Evolutionary conservation across 495 filamentous ascomycete genomes (phyloP), one percentile per base, ranked within the genome.

Genomic region (Elasticomyces elasticus): DNA sequence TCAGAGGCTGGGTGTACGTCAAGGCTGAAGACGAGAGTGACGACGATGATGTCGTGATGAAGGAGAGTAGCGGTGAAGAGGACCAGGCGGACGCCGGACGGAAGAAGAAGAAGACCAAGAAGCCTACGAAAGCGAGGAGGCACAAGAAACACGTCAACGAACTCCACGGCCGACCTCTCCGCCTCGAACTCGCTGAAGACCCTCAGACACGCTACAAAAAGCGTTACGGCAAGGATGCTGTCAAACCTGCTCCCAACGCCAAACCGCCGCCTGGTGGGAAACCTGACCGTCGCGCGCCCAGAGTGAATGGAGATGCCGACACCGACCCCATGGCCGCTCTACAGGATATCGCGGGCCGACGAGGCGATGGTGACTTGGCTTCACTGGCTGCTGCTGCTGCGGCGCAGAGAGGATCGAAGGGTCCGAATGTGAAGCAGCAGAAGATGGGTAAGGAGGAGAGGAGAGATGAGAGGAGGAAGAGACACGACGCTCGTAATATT

Each of bases 161-260:
- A 49, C 74, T 94, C 24, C 71, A 83, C 42, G 86, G 91, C 17
- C 79, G 94, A 15, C 76, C 78, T 45, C 73, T 99, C 63, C 82
- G 87, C 59, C 85, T 90, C 72, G 92, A 99, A 66, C 86, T 89
- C 63, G 92, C 94, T 9, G 91, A 99, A 71, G 91, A 94, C 65
- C 79, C 89, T 37, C 77, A 82, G 50, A 78, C 80, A 24, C 72
- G 92, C 40, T 97, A 99, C 68, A 86, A 88, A 71, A 97, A 96
- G 72, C 81, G 92, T 10, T 97, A 85, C 68, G 86, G 88, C 43
- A 89, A 87, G 68, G 66, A 66, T 5, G 41, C 35, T 15, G 35
- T 40, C 35, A 40, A 40, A 4, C 35, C 35, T 22, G 61, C 46
- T 56, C 43, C 42, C 41, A 67, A 64, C 43, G n/a, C n/a, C n/a